phyloP scores from a whole-genome alignment of 2,329 filamentous ascomycete genomes.

The Epichloe sylvatica region DNA sequence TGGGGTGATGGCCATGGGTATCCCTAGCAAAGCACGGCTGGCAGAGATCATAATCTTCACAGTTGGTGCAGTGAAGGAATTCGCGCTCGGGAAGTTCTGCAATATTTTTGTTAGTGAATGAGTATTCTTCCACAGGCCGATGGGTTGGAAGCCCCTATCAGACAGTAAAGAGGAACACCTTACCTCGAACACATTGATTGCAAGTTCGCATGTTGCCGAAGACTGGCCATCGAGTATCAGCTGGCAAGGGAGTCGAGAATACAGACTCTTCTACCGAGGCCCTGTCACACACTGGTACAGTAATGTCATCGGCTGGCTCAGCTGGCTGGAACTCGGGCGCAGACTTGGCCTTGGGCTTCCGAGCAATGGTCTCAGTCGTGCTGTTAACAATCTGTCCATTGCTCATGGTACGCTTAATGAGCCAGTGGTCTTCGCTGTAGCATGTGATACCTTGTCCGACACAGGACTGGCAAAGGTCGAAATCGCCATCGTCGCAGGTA shows the following conservation, averaged over 20 bases:
- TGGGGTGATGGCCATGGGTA: slow-evolving; percentile 82
- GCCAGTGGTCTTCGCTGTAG: slow-evolving; percentile 68
- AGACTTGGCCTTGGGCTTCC: slow-evolving; percentile 36
- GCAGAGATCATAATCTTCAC: slow-evolving; percentile 89
- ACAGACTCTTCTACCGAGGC: neutral
- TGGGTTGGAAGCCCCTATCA: neutral
- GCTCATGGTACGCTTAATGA: slow-evolving; percentile 78
- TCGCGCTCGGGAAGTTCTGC: slow-evolving; percentile 57
- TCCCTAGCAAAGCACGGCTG: slow-evolving; percentile 61
- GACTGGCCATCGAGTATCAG: slow-evolving; percentile 5
- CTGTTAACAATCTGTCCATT: slow-evolving; percentile 71
- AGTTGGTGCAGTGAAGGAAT: slow-evolving; percentile 73
- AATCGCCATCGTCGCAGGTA: slow-evolving; percentile 85
- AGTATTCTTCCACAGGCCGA: slow-evolving; percentile 5
- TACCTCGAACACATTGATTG: slow-evolving; percentile 44
- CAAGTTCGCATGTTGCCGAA: slow-evolving; percentile 46
- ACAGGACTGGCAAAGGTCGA: slow-evolving; percentile 76
- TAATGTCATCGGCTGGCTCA: neutral
- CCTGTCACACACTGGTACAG: neutral
- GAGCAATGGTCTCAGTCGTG: slow-evolving; percentile 65
- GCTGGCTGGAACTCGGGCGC: slow-evolving; percentile 5
- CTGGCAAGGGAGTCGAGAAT: neutral
- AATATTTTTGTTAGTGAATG: neutral
- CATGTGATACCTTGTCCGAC: slow-evolving; percentile 65
- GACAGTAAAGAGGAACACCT: slow-evolving; percentile 1